Conservation (phyloP, 306 rosid species). For the cucumber (Cucumis sativus) region Cucumber_9930_V3 NC_026660.2:26323501-26324000, state of each 20-base stretch:
- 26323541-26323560: background rate
- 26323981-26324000: background rate
- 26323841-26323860: background rate
- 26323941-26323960: background rate
- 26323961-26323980: background rate
- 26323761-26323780: slow-evolving; percentile 15
- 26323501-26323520: background rate
- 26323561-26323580: background rate
- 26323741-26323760: slow-evolving; percentile 29
- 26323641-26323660: slow-evolving; percentile 23
- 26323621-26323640: slow-evolving; percentile 26
- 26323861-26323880: background rate
- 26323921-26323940: background rate
- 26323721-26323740: background rate
- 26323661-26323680: background rate
- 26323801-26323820: background rate
- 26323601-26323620: slow-evolving; percentile 26
- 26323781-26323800: background rate
- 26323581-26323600: slow-evolving; percentile 18
- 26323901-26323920: background rate
- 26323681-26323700: background rate
- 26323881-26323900: background rate
- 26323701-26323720: background rate
- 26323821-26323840: background rate
- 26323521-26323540: background rate